Percentiles rank a stretch among this genome's conserved stretches.
These are phyloP conservation scores for Cruciata laevipes DNA, from an alignment of 257 asterid species.

Conservation along the genomic window DNA sequence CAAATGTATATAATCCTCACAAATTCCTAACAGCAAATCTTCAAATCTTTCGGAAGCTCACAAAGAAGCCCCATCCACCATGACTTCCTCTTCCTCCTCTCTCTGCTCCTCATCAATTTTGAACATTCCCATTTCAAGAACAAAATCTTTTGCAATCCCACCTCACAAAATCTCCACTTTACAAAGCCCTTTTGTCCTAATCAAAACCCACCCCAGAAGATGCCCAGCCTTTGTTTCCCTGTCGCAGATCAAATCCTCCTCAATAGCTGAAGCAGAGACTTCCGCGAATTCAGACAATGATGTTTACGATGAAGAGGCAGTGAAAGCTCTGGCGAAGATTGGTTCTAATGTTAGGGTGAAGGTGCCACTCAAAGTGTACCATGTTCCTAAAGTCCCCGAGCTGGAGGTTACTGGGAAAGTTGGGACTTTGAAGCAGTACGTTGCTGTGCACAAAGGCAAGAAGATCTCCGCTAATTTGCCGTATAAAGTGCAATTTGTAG, in stretches of 20 bases:
- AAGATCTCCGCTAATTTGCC: constrained; percentile 80
- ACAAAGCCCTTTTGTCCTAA: constrained; percentile 19
- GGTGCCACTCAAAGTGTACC: constrained; percentile 72
- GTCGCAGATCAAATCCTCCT: constrained; percentile 13
- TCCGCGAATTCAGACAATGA: constrained; percentile 22
- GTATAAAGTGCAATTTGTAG: constrained; percentile 66
- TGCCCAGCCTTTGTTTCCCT: constrained; percentile 10
- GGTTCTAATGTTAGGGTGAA: constrained; percentile 61
- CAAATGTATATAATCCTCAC: constrained; percentile 16
- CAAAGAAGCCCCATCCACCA: constrained; percentile 2
- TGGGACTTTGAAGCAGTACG: constrained; percentile 80
- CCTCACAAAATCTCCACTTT: constrained; percentile 17
- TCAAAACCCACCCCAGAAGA: constrained; percentile 12
- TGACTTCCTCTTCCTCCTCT: constrained; percentile 24
- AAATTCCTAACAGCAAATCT: background rate
- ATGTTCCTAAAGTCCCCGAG: constrained; percentile 75
- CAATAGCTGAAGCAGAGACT: constrained; percentile 23
- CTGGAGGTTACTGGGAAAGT: constrained; percentile 45
- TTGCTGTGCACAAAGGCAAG: constrained; percentile 64
- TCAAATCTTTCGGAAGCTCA: constrained; percentile 2
- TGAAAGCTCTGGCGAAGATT: constrained; percentile 26
- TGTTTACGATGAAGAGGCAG: constrained; percentile 27
- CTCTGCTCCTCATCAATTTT: constrained; percentile 22
- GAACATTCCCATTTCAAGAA: constrained; percentile 24
- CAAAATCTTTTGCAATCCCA: constrained; percentile 14